A percentile compares a stretch with the other conserved stretches of the same genome.
phyloP scores from a whole-genome alignment of 352 stramenopile species.

The Hyaloperonospora arabidopsidis region DNA sequence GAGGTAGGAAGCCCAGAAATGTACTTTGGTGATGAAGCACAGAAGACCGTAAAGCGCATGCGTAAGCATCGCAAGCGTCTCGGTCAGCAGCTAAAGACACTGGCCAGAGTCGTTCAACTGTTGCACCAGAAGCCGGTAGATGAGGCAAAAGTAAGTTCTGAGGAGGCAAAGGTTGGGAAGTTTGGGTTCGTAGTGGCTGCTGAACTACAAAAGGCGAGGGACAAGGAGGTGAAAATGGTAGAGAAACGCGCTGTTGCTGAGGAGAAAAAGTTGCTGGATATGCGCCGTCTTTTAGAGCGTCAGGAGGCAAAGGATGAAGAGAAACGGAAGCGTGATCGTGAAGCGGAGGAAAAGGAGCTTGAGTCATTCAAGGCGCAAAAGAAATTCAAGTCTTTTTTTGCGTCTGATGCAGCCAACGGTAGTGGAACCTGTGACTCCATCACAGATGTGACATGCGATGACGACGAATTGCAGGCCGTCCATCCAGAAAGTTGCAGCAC shows the following conservation, averaged over 20 bases:
- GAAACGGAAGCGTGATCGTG: slow-evolving; percentile 42
- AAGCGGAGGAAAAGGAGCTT: slow-evolving; percentile 32
- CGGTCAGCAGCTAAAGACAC: slow-evolving; percentile 58
- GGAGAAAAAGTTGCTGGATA: slow-evolving; percentile 49
- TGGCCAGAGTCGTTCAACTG: slow-evolving; percentile 58
- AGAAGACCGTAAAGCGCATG: slow-evolving; percentile 72
- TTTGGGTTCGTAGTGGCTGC: slow-evolving; percentile 59
- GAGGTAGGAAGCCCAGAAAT: slow-evolving; percentile 71
- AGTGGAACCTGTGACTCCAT: slow-evolving; percentile 11
- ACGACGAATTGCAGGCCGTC: slow-evolving; percentile 3
- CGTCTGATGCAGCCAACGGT: not conserved
- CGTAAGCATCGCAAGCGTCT: slow-evolving; percentile 75
- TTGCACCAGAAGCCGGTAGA: slow-evolving; percentile 61
- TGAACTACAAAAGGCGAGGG: slow-evolving; percentile 51
- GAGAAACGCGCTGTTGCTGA: slow-evolving; percentile 45
- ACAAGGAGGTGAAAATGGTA: slow-evolving; percentile 50
- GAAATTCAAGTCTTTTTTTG: slow-evolving; percentile 55
- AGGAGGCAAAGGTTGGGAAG: slow-evolving; percentile 76
- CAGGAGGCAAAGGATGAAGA: slow-evolving; percentile 68
- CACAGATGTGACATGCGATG: slow-evolving; percentile 18
- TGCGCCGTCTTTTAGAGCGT: slow-evolving; percentile 23
- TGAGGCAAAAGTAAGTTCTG: slow-evolving; percentile 67
- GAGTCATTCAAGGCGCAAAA: slow-evolving; percentile 54
- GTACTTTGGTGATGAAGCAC: slow-evolving; percentile 56
- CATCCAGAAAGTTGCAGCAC: slow-evolving; percentile 16